Evolutionary conservation across 441 rosid genomes (phyloP).

Genomic region (Bocquillonia castaneifolia): DNA sequence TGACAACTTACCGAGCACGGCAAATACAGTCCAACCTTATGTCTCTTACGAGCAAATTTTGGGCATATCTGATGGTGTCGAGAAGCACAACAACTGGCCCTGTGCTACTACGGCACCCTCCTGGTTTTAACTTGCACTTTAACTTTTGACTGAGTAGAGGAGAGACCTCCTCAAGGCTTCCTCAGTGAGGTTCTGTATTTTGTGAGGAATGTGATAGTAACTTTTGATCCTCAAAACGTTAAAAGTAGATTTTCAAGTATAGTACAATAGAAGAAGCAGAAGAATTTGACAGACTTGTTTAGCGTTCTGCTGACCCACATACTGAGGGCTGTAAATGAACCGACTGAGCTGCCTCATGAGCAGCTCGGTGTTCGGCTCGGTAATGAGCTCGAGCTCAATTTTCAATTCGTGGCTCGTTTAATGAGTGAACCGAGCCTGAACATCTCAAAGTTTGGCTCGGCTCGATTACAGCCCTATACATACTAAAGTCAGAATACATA

Average conservation of each 20-base stretch:
- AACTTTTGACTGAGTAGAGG: neutral
- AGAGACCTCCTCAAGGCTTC: neutral
- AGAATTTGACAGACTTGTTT: neutral
- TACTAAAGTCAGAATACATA: neutral
- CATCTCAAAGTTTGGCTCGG: too few relatives aligned
- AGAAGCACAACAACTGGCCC: neutral
- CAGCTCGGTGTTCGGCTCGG: too few relatives aligned
- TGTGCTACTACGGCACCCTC: neutral
- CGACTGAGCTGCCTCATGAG: too few relatives aligned
- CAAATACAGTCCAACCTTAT: neutral
- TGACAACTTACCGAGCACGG: neutral
- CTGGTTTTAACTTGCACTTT: neutral
- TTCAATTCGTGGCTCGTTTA: too few relatives aligned
- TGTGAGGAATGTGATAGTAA: neutral
- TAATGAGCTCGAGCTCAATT: too few relatives aligned
- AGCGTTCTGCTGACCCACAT: neutral
- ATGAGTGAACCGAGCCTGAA: too few relatives aligned
- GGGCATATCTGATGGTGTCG: neutral
- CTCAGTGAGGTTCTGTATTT: neutral
- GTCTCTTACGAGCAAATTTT: neutral
- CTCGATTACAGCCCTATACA: too few relatives aligned
- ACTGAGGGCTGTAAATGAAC: too few relatives aligned
- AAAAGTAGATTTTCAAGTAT: neutral
- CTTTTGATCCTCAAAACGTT: too few relatives aligned
- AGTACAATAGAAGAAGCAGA: neutral